phyloP scores from a whole-genome alignment of 805 yeast species.

The Cyberlindnera maritima region DNA sequence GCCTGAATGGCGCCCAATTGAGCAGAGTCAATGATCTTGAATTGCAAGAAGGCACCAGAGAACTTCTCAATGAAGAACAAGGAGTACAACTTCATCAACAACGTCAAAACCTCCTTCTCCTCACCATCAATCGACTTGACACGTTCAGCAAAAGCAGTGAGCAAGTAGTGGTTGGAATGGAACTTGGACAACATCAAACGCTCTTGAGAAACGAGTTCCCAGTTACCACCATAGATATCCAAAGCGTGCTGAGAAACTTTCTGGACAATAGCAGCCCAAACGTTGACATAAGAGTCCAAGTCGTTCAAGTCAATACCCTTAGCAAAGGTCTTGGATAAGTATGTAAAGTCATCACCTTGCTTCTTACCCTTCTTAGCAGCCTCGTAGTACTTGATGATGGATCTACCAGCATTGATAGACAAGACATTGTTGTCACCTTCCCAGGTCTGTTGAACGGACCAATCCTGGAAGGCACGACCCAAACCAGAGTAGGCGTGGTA shows the following conservation, averaged over 20 bases:
- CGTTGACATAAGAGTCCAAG: conserved; percentile 21
- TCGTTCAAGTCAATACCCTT: conserved; percentile 24
- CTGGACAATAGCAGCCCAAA: conserved; percentile 36
- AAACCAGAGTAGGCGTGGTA: conserved; percentile 91
- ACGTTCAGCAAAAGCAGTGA: conserved; percentile 32
- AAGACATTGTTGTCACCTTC: conserved; percentile 94
- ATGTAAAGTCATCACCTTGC: conserved; percentile 28
- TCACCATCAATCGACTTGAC: conserved; percentile 21
- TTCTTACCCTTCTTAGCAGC: conserved; percentile 36
- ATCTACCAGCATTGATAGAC: conserved; percentile 80
- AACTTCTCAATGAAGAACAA: conserved; percentile 64
- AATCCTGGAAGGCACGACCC: conserved; percentile 84
- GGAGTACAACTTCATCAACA: conserved; percentile 62
- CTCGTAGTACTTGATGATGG: conserved; percentile 44
- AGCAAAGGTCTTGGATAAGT: conserved; percentile 31
- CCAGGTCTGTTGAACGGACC: conserved; percentile 99
- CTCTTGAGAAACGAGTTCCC: conserved; percentile 38
- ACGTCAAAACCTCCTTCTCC: conserved; percentile 48
- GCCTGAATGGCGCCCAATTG: conserved; percentile 43
- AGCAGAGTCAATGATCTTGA: conserved; percentile 50
- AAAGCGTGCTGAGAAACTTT: conserved; percentile 31
- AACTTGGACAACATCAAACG: conserved; percentile 38
- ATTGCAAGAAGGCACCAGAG: conserved; percentile 69
- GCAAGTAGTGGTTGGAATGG: conserved; percentile 38
- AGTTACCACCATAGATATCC: conserved; percentile 30